These are phyloP conservation scores for Neurospora pannonica DNA, from an alignment of 495 filamentous ascomycete genomes.

Conservation along the genomic window DNA sequence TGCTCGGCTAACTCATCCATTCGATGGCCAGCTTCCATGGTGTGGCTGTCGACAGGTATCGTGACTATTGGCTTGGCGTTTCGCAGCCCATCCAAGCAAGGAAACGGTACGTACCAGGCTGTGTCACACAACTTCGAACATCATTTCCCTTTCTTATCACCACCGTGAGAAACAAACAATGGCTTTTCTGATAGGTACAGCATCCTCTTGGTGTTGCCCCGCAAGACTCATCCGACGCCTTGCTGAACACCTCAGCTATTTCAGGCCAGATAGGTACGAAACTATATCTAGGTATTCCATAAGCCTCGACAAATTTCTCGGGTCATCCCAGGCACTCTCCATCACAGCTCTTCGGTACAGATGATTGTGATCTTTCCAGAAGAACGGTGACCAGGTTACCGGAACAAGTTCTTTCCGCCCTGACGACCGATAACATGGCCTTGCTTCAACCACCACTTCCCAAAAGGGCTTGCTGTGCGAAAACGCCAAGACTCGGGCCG, in stretches of 20 bases:
- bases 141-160: background rate
- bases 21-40: background rate
- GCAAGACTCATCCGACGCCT: background rate
- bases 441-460: background rate
- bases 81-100: background rate
- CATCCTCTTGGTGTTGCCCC: background rate
- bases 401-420: background rate
- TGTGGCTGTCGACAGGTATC: background rate
- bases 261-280: background rate
- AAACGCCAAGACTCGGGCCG: background rate
- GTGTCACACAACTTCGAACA: background rate
- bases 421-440: background rate
- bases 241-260: background rate
- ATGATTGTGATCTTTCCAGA: background rate
- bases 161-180: background rate
- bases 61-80: background rate
- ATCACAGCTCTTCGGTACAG: background rate
- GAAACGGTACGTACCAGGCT: background rate
- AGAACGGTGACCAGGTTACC: background rate
- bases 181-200: background rate
- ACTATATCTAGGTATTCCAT: background rate
- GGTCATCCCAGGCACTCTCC: background rate
- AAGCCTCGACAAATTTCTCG: background rate
- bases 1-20: background rate
- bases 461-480: background rate